phyloP scores from a whole-genome alignment of 495 filamentous ascomycete species.

The Aspergillus ellipticus region DNA sequence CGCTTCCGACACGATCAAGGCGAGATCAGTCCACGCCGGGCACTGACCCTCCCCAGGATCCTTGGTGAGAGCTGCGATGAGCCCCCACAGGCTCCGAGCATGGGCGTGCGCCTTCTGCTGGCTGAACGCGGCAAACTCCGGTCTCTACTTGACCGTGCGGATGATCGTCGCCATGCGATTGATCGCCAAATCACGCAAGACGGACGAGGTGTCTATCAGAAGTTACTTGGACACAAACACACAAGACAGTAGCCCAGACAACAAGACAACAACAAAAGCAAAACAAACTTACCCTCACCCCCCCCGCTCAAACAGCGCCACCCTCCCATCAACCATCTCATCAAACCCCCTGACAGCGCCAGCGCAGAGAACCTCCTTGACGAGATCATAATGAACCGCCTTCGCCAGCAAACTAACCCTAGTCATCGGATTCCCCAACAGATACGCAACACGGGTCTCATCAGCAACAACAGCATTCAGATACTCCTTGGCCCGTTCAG shows the following conservation, averaged over 20 bases:
- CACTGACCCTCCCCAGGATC: conserved; percentile 4
- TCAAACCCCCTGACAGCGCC: conserved; percentile 18
- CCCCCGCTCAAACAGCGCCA: conserved; percentile 14
- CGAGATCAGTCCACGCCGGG: conserved; percentile 18
- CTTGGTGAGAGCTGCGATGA: conserved; percentile 16
- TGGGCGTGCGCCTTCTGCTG: conserved; percentile 11
- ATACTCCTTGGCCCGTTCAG: conserved; percentile 13
- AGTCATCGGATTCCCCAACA: conserved; percentile 17
- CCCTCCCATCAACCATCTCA: conserved; percentile 12
- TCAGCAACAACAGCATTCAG: conserved; percentile 18
- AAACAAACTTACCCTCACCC: conserved; percentile 7
- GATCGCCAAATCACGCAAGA: conserved; percentile 15
- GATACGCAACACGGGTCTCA: conserved; percentile 6
- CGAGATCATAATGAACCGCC: conserved; percentile 22
- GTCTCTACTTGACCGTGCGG: conserved; percentile 9
- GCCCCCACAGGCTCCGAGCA: conserved; percentile 16
- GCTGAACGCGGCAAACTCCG: conserved; percentile 19
- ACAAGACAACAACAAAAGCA: neutral
- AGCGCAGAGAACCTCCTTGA: conserved; percentile 15
- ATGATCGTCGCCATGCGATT: conserved; percentile 12
- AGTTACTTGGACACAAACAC: neutral
- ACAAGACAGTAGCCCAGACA: neutral
- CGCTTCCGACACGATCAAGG: conserved; percentile 19
- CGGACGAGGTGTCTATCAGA: conserved; percentile 10
- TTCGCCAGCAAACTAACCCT: conserved; percentile 21